These are phyloP conservation scores for Pythium insidiosum DNA, from an alignment of 352 stramenopile species.

Conservation along the genomic window DNA sequence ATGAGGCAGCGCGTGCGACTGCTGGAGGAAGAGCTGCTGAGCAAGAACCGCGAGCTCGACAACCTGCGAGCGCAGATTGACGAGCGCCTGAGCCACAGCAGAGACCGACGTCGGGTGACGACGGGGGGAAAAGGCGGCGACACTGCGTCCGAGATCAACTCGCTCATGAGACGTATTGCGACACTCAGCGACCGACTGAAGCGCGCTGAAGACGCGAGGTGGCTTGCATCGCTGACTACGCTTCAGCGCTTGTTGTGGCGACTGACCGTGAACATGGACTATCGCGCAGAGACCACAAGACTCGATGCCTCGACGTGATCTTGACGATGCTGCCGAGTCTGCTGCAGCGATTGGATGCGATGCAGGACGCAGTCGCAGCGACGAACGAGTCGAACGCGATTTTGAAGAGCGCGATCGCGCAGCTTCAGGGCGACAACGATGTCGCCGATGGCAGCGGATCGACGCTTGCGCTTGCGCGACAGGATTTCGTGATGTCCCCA, in stretches of 20 bases:
- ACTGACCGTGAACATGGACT: too few species aligned
- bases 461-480: conserved; percentile 27
- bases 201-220: too few species aligned
- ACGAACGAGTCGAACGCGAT: conserved; percentile 44
- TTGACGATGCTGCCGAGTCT: conserved; percentile 32
- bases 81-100: conserved; percentile 14
- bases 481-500: conserved; percentile 33
- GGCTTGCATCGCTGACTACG: too few species aligned
- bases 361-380: conserved; percentile 37
- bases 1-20: conserved; percentile 26
- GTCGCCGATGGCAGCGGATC: background rate
- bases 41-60: conserved; percentile 19
- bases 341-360: conserved; percentile 32
- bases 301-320: conserved; percentile 27
- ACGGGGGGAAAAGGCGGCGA: too few species aligned
- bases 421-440: conserved; percentile 10
- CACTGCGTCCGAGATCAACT: too few species aligned
- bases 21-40: conserved; percentile 31
- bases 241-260: too few species aligned
- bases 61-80: conserved; percentile 31
- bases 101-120: too few species aligned
- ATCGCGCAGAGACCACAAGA: conserved; percentile 29
- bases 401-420: conserved; percentile 31
- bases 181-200: too few species aligned
- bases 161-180: too few species aligned